Evolutionary conservation across 169 alveolate species (phyloP).

Genomic region (Plasmodium berghei): DNA sequence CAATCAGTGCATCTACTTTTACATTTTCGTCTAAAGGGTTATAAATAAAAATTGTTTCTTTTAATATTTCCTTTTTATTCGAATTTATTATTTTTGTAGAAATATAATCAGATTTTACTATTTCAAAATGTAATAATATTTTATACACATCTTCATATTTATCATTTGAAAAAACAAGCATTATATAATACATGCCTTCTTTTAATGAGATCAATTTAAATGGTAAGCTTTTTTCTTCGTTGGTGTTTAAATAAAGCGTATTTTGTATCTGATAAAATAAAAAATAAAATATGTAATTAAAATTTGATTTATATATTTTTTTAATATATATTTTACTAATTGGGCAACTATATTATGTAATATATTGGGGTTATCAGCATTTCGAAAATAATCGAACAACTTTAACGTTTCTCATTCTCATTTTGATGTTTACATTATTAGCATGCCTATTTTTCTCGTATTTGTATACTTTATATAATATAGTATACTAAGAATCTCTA

Average conservation of each 20-base stretch:
- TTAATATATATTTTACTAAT: too few relatives aligned
- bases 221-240: slow-evolving; percentile 41
- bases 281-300: neutral
- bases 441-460: neutral
- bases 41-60: slow-evolving; percentile 44
- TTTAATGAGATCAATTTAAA: slow-evolving; percentile 46
- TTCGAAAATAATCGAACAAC: too few relatives aligned
- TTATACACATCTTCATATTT: slow-evolving; percentile 69
- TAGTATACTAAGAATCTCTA: neutral
- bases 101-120: slow-evolving; percentile 23
- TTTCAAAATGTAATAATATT: slow-evolving; percentile 66
- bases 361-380: too few relatives aligned
- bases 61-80: slow-evolving; percentile 55
- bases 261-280: slow-evolving; percentile 28
- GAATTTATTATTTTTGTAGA: slow-evolving; percentile 38
- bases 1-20: slow-evolving; percentile 52
- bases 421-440: too few relatives aligned
- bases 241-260: slow-evolving; percentile 12
- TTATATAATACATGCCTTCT: slow-evolving; percentile 52
- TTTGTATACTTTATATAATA: too few relatives aligned
- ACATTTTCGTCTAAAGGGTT: slow-evolving; percentile 70
- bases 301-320: too few relatives aligned
- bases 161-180: slow-evolving; percentile 54
- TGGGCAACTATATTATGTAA: too few relatives aligned
- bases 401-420: too few relatives aligned